Percentiles rank a stretch among this genome's conserved stretches.
phyloP scores from a whole-genome alignment of 192 early-diverging fungal genomes.

The Spinellus fusiger region DNA sequence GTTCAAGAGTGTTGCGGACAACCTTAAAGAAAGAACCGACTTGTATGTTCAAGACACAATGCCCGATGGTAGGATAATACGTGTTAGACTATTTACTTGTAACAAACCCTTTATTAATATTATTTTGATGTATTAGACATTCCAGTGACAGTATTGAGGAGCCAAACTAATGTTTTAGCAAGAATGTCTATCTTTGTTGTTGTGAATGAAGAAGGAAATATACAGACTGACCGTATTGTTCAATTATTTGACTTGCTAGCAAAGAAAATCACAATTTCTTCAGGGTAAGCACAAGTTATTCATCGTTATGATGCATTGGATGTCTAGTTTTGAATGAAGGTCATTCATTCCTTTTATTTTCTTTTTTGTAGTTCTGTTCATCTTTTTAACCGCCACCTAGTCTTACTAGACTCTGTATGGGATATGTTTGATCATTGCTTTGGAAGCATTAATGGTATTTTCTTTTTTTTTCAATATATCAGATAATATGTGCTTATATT shows the following conservation, averaged over 20 bases:
- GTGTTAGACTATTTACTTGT: not conserved
- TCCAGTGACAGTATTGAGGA: slow-evolving; percentile 10
- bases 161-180: slow-evolving; percentile 21
- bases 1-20: not conserved
- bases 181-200: slow-evolving; percentile 12
- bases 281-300: slow-evolving; percentile 2
- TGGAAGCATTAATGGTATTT: not conserved
- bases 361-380: not conserved
- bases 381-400: slow-evolving; percentile 9
- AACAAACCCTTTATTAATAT: not conserved
- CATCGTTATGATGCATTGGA: not conserved
- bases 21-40: slow-evolving; percentile 9
- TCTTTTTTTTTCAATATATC: not conserved
- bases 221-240: not conserved
- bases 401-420: slow-evolving; percentile 14
- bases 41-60: slow-evolving; percentile 15
- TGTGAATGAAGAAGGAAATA: not conserved
- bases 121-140: slow-evolving; percentile 18
- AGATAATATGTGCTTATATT: not conserved
- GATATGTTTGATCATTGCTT: slow-evolving; percentile 12
- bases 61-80: slow-evolving; percentile 3
- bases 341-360: not conserved
- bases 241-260: not conserved
- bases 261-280: not conserved
- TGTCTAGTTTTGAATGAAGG: too few species aligned